A percentile compares a stretch with the other conserved stretches of the same genome.
These are phyloP conservation scores for Brassica rapa DNA, from an alignment of 345 rosid genomes.

Conservation along the genomic window DNA sequence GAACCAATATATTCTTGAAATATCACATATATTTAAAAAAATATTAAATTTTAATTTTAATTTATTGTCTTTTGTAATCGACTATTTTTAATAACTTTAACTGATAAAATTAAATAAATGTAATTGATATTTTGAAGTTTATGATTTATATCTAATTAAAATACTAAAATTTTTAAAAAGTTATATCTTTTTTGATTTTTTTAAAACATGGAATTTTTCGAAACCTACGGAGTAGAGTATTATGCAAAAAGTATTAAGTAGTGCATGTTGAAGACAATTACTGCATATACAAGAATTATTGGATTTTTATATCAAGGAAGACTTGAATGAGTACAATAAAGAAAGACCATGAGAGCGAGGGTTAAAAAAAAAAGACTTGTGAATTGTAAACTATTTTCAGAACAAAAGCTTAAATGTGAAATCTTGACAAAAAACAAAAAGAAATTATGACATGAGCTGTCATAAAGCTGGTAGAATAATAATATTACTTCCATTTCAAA, in stretches of 20 bases:
- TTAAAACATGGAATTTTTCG: too few species aligned
- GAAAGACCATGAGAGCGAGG: neutral
- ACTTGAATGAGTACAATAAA: neutral
- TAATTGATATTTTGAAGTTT: neutral
- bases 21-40: neutral
- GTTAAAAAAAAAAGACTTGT: neutral
- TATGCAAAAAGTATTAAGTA: too few species aligned
- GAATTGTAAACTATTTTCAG: neutral
- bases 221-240: too few species aligned
- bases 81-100: too few species aligned
- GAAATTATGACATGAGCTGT: neutral
- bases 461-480: neutral
- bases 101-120: neutral
- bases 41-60: too few species aligned
- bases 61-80: too few species aligned
- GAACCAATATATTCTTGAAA: neutral
- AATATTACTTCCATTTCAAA: too few species aligned
- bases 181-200: too few species aligned
- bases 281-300: neutral
- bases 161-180: neutral
- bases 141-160: neutral
- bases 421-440: neutral
- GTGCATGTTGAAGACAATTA: neutral
- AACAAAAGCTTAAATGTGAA: neutral
- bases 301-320: neutral